These are phyloP conservation scores for Crithidia sp. DNA, from an alignment of 208 protist genomes.

Conservation along the genomic window DNA sequence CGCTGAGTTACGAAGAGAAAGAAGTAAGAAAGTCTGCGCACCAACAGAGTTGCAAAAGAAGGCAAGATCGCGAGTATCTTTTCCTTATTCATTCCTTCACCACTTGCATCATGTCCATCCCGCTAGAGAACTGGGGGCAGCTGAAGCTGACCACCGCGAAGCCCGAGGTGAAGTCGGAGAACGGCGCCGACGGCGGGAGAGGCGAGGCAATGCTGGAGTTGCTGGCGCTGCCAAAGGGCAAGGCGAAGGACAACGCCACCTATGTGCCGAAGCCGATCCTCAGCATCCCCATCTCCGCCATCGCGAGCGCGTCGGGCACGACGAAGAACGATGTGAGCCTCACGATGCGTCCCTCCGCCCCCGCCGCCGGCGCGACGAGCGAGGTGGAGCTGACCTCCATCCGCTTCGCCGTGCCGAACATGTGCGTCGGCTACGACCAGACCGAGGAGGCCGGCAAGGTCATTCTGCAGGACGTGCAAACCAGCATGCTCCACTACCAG, in stretches of 20 bases:
- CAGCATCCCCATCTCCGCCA: slow-evolving; percentile 67
- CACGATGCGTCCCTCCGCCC: slow-evolving; percentile 44
- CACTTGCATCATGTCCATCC: slow-evolving; percentile 32
- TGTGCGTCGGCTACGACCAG: slow-evolving; percentile 84
- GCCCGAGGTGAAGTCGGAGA: slow-evolving; percentile 38
- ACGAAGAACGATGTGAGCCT: slow-evolving; percentile 87
- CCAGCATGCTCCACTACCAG: slow-evolving; percentile 66
- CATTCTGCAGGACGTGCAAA: slow-evolving; percentile 62
- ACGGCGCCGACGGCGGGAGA: slow-evolving; percentile 23
- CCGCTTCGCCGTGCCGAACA: slow-evolving; percentile 85
- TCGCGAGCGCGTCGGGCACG: slow-evolving; percentile 69
- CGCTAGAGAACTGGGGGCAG: slow-evolving; percentile 86
- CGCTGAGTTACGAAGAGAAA: no score
- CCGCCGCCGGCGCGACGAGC: slow-evolving; percentile 1
- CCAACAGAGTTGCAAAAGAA: no score
- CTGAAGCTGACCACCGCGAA: slow-evolving; percentile 42
- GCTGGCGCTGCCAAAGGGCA: slow-evolving; percentile 58
- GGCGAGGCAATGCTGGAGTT: slow-evolving; percentile 43
- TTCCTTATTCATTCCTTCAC: neutral
- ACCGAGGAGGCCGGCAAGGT: slow-evolving; percentile 84
- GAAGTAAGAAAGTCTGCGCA: no score
- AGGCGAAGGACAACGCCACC: slow-evolving; percentile 49
- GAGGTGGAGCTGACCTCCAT: slow-evolving; percentile 74
- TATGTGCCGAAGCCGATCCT: slow-evolving; percentile 65
- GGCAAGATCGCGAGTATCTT: neutral